Percentiles rank a stretch among this genome's conserved stretches.
phyloP scores from a whole-genome alignment of 257 asterid genomes.

The Sherardia arvensis region DNA sequence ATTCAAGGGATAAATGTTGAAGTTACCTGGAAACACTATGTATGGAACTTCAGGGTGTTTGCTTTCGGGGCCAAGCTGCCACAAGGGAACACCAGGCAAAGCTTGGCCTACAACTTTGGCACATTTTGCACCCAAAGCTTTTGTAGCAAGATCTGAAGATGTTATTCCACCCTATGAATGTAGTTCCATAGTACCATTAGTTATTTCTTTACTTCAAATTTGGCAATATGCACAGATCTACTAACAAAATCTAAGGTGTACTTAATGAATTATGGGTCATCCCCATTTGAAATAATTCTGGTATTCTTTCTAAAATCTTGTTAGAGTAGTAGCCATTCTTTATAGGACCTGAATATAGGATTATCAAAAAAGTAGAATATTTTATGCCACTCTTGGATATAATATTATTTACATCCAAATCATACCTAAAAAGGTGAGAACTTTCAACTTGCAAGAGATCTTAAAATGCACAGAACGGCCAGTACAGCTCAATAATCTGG shows the following conservation, averaged over 20 bases:
- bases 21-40: conserved; percentile 90
- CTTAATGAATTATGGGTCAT: not conserved
- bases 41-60: conserved; percentile 87
- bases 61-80: conserved; percentile 98
- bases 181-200: conserved; percentile 7
- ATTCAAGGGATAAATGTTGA: not conserved
- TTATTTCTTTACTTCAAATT: not conserved
- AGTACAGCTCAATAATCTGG: not conserved
- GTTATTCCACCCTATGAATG: conserved; percentile 87
- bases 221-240: not conserved
- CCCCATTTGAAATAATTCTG: not conserved
- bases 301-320: not conserved
- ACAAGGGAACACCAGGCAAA: conserved; percentile 86
- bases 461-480: not conserved
- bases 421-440: not conserved
- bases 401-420: not conserved
- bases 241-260: not conserved
- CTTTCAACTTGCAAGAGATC: not conserved
- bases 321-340: not conserved
- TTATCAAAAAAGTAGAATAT: not conserved
- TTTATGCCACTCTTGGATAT: not conserved
- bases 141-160: conserved; percentile 94
- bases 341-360: not conserved
- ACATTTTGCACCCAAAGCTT: conserved; percentile 82
- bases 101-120: conserved; percentile 96